Evolutionary conservation across 257 asterid species (phyloP), one percentile per base, ranked within the genome.

Genomic region (Cruciata laevipes): DNA sequence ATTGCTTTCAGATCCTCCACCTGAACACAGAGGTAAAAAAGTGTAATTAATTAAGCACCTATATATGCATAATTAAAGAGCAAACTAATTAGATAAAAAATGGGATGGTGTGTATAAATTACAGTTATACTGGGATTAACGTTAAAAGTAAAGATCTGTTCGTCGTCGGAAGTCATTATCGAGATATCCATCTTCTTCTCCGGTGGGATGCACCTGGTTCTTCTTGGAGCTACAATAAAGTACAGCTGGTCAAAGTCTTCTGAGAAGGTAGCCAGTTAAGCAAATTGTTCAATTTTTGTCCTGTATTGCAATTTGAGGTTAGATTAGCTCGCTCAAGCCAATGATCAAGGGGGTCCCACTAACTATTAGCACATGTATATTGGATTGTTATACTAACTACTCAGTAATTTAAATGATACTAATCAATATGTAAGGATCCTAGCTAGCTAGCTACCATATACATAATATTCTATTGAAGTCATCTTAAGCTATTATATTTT

Each of bases 1-100:
- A 94, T 78, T 73, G 95, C 96, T 82, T 94, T 94, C 83, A 94
- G 73, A 83, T 90, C 90, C 86, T 90, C 99, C 65, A 94, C 99
- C 99, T 90, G 90, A n/a, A 31, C 61, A 65, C 51, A 61, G 21
- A 11, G 24, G 42, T 35, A 52, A 60, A 63, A 32, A 38, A 10
- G 2, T 38, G 47, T 38, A n/a, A n/a, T n/a, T n/a, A 37, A 37
- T 37, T 4, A 42, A 42, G 17, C 51, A 42, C 16, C 44, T 37
- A 37, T 37, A 37, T 8, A n/a, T 27, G 30, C 30, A 27, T 27
- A 27, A 61, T 24, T 53, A 55, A 74, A 61, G 65, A 37, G 18
- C 32, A 55, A 61, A 52, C 30, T 51, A n/a, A n/a, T n/a, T 16
- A 17, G 27, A 13, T 17, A 7, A 30, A 65, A 11, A 4, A 52